Evolutionary conservation across 2,329 filamentous ascomycete species (phyloP).

Genomic region (Pyricularia grisea): DNA sequence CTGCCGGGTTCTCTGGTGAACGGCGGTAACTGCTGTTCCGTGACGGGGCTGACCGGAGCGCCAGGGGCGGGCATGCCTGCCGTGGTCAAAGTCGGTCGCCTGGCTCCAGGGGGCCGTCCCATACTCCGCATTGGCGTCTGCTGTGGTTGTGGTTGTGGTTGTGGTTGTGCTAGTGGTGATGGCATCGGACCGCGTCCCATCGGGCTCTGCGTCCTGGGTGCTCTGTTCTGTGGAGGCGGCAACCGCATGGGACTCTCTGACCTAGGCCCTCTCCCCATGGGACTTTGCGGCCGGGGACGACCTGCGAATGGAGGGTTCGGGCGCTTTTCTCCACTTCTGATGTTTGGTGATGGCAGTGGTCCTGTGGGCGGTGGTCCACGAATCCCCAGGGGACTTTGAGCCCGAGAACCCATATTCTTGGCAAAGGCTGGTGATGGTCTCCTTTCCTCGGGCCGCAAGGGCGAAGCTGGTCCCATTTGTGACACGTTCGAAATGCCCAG

Average conservation of each 20-base stretch:
- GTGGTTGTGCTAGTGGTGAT: background rate
- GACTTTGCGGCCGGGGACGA: slow-evolving; percentile 2
- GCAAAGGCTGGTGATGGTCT: background rate
- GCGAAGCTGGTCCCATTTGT: background rate
- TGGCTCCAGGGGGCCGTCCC: background rate
- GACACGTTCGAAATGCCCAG: background rate
- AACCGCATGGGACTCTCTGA: slow-evolving; percentile 1
- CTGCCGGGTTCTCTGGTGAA: background rate
- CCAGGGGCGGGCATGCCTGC: background rate
- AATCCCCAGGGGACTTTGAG: slow-evolving; percentile 6
- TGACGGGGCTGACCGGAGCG: background rate
- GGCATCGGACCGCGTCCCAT: background rate
- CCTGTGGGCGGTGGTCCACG: background rate
- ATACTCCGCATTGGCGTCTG: background rate
- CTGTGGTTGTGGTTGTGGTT: background rate
- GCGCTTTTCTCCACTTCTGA: background rate
- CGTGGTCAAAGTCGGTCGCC: background rate
- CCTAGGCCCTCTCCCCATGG: slow-evolving; percentile 4
- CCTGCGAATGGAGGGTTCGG: background rate
- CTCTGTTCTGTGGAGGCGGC: background rate
- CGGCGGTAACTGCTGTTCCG: background rate
- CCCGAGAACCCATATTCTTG: background rate
- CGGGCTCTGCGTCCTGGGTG: slow-evolving; percentile 1
- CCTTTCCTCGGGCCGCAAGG: background rate
- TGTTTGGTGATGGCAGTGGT: background rate